A percentile compares a stretch with the other conserved stretches of the same genome.
Evolutionary conservation across 1,284 basidiomycete genomes (phyloP).

Genomic region (Melanopsichium pennsylvanicum): DNA sequence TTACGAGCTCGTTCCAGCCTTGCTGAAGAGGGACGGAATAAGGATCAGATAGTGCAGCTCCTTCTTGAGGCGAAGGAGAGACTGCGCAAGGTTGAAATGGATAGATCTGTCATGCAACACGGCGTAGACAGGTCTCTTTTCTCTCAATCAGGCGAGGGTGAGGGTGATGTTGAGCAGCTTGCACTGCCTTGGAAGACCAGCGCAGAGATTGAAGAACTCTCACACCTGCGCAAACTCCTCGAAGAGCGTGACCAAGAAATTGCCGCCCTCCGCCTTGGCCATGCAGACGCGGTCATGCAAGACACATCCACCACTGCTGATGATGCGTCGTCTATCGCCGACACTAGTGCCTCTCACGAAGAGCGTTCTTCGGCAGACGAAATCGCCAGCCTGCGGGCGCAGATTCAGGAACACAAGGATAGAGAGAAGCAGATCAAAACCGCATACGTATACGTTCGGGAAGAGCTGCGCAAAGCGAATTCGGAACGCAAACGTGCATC

Average conservation of each 20-base stretch:
- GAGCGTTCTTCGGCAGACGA: conserved; percentile 1
- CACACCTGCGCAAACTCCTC: conserved; percentile 10
- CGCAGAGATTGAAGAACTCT: conserved; percentile 4
- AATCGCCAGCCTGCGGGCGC: conserved; percentile 18
- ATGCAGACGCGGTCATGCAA: conserved; percentile 33
- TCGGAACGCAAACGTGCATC: conserved; percentile 33
- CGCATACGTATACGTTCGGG: conserved; percentile 53
- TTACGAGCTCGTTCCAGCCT: conserved; percentile 13
- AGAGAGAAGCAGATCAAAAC: conserved; percentile 53
- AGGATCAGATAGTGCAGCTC: conserved; percentile 36
- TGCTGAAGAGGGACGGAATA: conserved; percentile 37
- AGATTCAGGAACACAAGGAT: conserved; percentile 41
- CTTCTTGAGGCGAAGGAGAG: conserved; percentile 32
- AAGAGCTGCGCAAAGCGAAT: conserved; percentile 52
- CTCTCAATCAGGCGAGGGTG: too few species aligned
- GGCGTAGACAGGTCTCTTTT: too few species aligned
- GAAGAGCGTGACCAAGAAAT: conserved; percentile 35
- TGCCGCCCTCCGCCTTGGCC: conserved; percentile 20
- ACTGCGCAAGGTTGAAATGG: too few species aligned
- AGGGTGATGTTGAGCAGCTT: too few species aligned
- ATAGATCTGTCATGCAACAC: too few species aligned
- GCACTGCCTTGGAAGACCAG: too few species aligned
- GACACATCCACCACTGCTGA: neutral
- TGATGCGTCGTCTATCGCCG: neutral
- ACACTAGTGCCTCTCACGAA: neutral